A percentile compares a stretch with the other conserved stretches of the same genome.
phyloP scores from a whole-genome alignment of 2,329 filamentous ascomycete genomes.

The Bretziella fagacearum region DNA sequence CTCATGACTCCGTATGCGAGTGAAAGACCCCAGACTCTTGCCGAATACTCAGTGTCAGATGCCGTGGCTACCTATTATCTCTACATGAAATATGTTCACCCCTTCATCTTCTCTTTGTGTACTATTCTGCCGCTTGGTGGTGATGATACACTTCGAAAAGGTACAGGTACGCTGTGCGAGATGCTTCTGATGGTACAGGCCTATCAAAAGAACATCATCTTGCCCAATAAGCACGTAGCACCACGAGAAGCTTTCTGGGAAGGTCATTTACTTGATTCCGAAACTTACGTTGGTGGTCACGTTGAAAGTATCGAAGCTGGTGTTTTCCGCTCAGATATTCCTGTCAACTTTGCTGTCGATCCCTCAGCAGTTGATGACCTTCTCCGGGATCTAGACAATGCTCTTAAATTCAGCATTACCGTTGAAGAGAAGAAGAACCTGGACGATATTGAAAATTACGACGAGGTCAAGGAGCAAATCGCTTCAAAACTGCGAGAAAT shows the following conservation, averaged over 20 bases:
- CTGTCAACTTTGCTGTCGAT: constrained; percentile 86
- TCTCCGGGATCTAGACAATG: constrained; percentile 68
- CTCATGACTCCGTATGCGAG: constrained; percentile 86
- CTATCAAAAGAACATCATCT: constrained; percentile 74
- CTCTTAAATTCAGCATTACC: constrained; percentile 70
- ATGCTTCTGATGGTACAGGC: constrained; percentile 99
- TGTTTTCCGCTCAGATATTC: constrained; percentile 90
- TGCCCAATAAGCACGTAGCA: constrained; percentile 90
- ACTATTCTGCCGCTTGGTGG: constrained; percentile 88
- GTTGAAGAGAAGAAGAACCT: constrained; percentile 71
- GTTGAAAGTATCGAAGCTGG: constrained; percentile 98
- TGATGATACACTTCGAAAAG: constrained; percentile 85
- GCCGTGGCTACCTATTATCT: constrained; percentile 97
- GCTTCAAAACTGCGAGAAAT: constrained; percentile 50
- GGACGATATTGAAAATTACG: constrained; percentile 65
- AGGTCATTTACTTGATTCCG: constrained; percentile 84
- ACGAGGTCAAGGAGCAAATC: constrained; percentile 74
- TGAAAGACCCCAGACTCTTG: constrained; percentile 82
- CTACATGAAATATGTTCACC: constrained; percentile 99
- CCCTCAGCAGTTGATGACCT: constrained; percentile 78
- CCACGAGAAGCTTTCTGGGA: constrained; percentile 92
- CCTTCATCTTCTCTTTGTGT: constrained; percentile 96
- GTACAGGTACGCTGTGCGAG: constrained; percentile 95
- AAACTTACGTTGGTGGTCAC: constrained; percentile 96
- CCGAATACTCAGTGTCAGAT: constrained; percentile 97